These are phyloP conservation scores for Suaeda aralocaspica DNA, from an alignment of 148 eudicot genomes.

Conservation along the genomic window DNA sequence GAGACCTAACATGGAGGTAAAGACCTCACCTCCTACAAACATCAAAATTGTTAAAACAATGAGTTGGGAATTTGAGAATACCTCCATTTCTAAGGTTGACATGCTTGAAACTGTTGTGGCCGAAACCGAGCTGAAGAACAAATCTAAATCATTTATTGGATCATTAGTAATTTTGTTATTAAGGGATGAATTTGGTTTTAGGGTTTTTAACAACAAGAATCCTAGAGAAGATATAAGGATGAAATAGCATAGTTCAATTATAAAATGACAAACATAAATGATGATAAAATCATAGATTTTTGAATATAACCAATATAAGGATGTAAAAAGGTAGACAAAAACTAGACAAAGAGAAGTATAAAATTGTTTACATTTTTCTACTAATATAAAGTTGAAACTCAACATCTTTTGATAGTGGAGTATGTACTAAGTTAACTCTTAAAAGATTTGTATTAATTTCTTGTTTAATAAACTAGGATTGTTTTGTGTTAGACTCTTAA, in stretches of 20 bases:
- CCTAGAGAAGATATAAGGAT: slow-evolving; percentile 28
- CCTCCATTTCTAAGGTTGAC: slow-evolving; percentile 73
- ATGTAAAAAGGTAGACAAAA: slow-evolving; percentile 1
- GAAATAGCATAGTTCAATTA: slow-evolving; percentile 38
- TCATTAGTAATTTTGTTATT: no score
- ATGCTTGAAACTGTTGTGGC: slow-evolving; percentile 60
- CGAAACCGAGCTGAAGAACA: slow-evolving; percentile 59
- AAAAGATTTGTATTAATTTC: no score
- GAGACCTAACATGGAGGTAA: slow-evolving; percentile 53
- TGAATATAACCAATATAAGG: neutral
- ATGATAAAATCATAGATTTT: slow-evolving; percentile 2
- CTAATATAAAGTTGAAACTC: neutral
- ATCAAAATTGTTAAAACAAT: slow-evolving; percentile 47
- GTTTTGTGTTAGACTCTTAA: neutral
- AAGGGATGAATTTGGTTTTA: slow-evolving; percentile 29
- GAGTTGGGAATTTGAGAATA: slow-evolving; percentile 58
- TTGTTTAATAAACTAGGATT: no score
- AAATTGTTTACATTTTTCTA: slow-evolving; percentile 14
- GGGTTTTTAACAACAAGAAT: slow-evolving; percentile 21
- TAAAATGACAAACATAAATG: slow-evolving; percentile 26
- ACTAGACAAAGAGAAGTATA: neutral
- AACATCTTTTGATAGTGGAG: slow-evolving; percentile 2
- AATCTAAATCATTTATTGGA: slow-evolving; percentile 28
- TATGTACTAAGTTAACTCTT: neutral
- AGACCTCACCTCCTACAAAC: slow-evolving; percentile 68